These are phyloP conservation scores for Helenozyma baotianmanensis DNA, from an alignment of 805 yeast species.

Conservation along the genomic window DNA sequence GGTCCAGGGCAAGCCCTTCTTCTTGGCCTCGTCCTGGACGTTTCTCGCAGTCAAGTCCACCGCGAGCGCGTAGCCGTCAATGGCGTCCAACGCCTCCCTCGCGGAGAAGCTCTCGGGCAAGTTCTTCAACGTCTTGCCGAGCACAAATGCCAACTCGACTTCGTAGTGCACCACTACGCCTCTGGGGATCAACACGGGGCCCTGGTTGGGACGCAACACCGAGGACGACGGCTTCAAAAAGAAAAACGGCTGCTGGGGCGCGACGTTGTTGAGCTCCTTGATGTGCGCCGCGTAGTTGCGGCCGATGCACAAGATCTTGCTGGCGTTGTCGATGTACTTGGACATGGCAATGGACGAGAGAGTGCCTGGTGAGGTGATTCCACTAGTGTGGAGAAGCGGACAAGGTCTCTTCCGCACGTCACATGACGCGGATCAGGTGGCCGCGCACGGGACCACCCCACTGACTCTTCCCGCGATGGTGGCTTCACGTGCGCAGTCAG, in stretches of 20 bases:
- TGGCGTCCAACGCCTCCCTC: conserved; percentile 68
- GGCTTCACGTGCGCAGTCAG: too few species aligned
- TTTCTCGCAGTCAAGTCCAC: conserved; percentile 94
- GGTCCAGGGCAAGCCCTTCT: conserved; percentile 94
- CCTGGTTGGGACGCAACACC: conserved; percentile 52
- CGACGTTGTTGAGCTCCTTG: conserved; percentile 75
- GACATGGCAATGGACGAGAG: conserved; percentile 17
- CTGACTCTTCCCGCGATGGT: too few species aligned
- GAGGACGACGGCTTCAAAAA: conserved; percentile 87
- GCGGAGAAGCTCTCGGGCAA: conserved; percentile 55
- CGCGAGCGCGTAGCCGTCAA: conserved; percentile 85
- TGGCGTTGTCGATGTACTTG: conserved; percentile 54
- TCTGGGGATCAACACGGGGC: conserved; percentile 78
- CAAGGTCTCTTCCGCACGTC: too few species aligned
- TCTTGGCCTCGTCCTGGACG: conserved; percentile 91
- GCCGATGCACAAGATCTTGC: conserved; percentile 90
- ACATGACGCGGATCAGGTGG: too few species aligned
- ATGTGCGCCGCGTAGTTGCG: conserved; percentile 97
- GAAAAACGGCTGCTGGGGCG: conserved; percentile 86
- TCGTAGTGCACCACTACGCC: conserved; percentile 87
- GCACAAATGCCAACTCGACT: conserved; percentile 80
- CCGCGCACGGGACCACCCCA: too few species aligned
- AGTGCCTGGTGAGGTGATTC: too few species aligned
- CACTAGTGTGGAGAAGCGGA: too few species aligned
- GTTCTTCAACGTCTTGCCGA: conserved; percentile 61